These are phyloP conservation scores for Chiua sp. DNA, from an alignment of 1,284 basidiomycete genomes.

Conservation along the genomic window DNA sequence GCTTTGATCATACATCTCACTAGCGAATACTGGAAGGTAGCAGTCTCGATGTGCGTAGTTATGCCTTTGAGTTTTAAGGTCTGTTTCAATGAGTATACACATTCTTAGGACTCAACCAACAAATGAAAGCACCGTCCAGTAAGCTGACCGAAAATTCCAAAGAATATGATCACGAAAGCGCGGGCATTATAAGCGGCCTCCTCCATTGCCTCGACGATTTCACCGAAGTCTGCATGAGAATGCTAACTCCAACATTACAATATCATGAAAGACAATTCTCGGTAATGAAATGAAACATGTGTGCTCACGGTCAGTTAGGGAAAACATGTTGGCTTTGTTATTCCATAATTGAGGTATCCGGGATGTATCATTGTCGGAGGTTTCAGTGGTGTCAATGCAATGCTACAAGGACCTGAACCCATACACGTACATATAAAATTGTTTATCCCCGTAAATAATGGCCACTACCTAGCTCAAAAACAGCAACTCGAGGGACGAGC, in stretches of 20 bases:
- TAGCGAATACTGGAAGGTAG: slow-evolving; percentile 83
- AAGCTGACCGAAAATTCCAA: slow-evolving; percentile 75
- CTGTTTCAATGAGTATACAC: slow-evolving; percentile 21
- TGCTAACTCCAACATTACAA: slow-evolving; percentile 51
- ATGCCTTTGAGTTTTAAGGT: not conserved
- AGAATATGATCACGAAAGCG: slow-evolving; percentile 78
- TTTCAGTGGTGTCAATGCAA: slow-evolving; percentile 56
- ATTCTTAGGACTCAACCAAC: slow-evolving; percentile 75
- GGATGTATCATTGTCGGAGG: slow-evolving; percentile 52
- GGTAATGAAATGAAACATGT: slow-evolving; percentile 41
- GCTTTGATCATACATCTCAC: slow-evolving; percentile 81
- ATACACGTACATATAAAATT: slow-evolving; percentile 19
- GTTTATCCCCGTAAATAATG: not conserved
- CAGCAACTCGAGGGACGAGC: slow-evolving; percentile 68
- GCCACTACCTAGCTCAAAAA: slow-evolving; percentile 65
- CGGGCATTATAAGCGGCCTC: slow-evolving; percentile 74
- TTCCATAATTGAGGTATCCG: slow-evolving; percentile 78
- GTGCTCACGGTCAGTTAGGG: slow-evolving; percentile 70
- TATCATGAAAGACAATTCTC: slow-evolving; percentile 20
- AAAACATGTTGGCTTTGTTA: slow-evolving; percentile 73
- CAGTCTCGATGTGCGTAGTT: slow-evolving; percentile 53
- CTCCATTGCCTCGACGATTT: slow-evolving; percentile 66
- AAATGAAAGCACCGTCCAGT: slow-evolving; percentile 68
- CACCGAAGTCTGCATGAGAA: slow-evolving; percentile 57
- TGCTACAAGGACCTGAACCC: slow-evolving; percentile 57